These are phyloP conservation scores for Petasospora fabianii DNA, from an alignment of 1,139 yeast genomes.

Conservation along the genomic window DNA sequence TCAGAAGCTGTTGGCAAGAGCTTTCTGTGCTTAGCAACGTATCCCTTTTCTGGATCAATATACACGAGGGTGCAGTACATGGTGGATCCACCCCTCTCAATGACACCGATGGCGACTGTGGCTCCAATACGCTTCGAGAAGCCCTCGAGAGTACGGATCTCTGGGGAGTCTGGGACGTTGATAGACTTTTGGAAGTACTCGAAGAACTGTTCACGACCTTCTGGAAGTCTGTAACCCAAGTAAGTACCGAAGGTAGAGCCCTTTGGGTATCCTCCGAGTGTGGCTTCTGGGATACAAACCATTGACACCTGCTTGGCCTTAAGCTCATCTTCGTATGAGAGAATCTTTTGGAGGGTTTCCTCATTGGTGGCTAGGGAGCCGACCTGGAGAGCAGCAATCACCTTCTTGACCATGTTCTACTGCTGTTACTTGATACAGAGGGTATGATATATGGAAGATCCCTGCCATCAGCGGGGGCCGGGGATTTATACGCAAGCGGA, in stretches of 20 bases:
- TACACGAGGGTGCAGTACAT: conserved; percentile 36
- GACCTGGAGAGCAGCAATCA: conserved; percentile 38
- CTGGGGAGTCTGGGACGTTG: conserved; percentile 31
- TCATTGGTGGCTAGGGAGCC: conserved; percentile 35
- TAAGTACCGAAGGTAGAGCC: conserved; percentile 38
- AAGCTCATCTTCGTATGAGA: conserved; percentile 34
- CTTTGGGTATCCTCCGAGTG: conserved; percentile 41
- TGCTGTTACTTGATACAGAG: too few relatives aligned
- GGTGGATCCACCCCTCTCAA: conserved; percentile 36
- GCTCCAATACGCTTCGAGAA: conserved; percentile 30
- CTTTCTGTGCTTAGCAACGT: conserved; percentile 39
- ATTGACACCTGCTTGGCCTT: conserved; percentile 30
- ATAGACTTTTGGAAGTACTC: conserved; percentile 32
- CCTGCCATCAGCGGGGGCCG: too few relatives aligned
- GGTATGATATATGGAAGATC: too few relatives aligned
- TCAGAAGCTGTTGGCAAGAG: conserved; percentile 39
- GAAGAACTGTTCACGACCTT: conserved; percentile 36
- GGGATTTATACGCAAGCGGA: too few relatives aligned
- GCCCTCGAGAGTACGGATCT: conserved; percentile 28
- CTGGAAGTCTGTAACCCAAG: conserved; percentile 36
- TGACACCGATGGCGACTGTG: conserved; percentile 32
- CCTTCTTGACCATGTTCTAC: conserved; percentile 22
- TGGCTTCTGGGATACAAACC: conserved; percentile 40
- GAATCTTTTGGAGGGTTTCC: conserved; percentile 33
- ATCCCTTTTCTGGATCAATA: conserved; percentile 34